Evolutionary conservation across 140 eudicot species (phyloP), one percentile per base, ranked within the genome.

Genomic region (Erigeron philadelphicus): DNA sequence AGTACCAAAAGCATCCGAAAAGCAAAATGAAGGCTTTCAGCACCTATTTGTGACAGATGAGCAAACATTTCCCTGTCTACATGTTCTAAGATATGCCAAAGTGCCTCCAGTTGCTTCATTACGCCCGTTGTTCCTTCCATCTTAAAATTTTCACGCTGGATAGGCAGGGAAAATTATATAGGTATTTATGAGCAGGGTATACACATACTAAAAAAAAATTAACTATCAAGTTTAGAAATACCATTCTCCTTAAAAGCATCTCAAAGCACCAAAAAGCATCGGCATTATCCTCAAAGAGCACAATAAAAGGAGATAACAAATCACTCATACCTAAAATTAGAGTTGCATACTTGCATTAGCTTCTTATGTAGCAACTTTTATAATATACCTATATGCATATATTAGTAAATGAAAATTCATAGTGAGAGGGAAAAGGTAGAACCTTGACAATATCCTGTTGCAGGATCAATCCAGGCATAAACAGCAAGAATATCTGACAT

Each of bases 401-500:
- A 3, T 76, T 21, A 21, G 50, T 17, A 71, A 49, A 43, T 63
- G 0, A 11, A 72, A 58, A 15, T 15, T 64, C 23, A 63, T 6
- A 3, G 59, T 21, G 52, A 52, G 52, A 73, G 54, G 47, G 15
- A 17, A 78, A 31, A 47, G 7, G 72, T 18, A 65, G 18, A 63
- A 90, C 97, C 97, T 91, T 91, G 97, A 80, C 97, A 91, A 61
- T 91, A 91, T 75, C 97, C 97, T 15, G 97, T 91, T 70, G 79
- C 84, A 75, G 97, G 97, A 84, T 91, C 96, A 86, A 91, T 95
- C 97, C 96, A 91, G 11, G 97, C 97, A 81, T 88, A 91, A 35
- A 91, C 97, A 70, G 97, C 97, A 82, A 91, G 97, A 70, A 91
- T 91, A 81, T 91, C 97, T n/a, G 97, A 88, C 97, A 91, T 91